These are phyloP conservation scores for Linum usitatissimum DNA, from an alignment of 345 rosid genomes.

Conservation along the genomic window DNA sequence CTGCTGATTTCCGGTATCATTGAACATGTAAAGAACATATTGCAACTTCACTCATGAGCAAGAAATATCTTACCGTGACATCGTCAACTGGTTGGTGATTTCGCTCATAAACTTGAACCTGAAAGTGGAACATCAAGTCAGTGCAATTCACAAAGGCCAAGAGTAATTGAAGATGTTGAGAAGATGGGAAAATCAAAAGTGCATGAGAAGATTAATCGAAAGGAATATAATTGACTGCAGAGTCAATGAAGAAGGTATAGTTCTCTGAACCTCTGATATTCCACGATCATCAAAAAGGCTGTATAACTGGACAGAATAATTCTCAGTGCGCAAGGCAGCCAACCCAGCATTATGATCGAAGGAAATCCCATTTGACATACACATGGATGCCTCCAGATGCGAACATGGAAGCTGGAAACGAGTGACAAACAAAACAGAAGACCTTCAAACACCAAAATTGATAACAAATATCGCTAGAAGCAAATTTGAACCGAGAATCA, in stretches of 20 bases:
- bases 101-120: constrained; percentile 97
- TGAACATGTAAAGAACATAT: background rate
- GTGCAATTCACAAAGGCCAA: background rate
- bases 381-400: constrained; percentile 37
- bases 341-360: constrained; percentile 59
- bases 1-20: background rate
- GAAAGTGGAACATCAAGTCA: constrained; percentile 13
- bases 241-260: background rate
- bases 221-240: background rate
- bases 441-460: background rate
- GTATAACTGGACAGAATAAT: constrained; percentile 72
- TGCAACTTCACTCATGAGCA: background rate
- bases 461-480: background rate
- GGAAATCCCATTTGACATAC: constrained; percentile 42
- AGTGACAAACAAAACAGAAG: background rate
- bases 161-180: background rate
- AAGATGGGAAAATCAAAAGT: background rate
- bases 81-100: constrained; percentile 94
- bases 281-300: constrained; percentile 74
- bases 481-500: background rate
- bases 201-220: background rate
- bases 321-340: constrained; percentile 69
- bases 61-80: constrained; percentile 47
- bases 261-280: constrained; percentile 61
- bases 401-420: constrained; percentile 68